Conservation (phyloP, 495 filamentous ascomycete genomes). For the Trichoderma parareesei region DNA sequence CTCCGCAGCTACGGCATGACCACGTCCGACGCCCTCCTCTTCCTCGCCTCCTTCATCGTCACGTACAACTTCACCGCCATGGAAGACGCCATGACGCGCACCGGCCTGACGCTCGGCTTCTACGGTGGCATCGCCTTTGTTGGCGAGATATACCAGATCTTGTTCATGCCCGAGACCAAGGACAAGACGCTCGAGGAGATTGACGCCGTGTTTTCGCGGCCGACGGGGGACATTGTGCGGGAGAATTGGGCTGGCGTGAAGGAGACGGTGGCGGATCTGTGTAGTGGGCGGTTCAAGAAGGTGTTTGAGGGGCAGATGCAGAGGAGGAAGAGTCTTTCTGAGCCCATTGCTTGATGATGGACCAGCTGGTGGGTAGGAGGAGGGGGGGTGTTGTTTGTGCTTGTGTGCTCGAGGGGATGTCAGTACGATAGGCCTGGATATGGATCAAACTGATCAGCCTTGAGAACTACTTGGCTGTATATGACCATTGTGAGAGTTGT, state of each 20-base stretch:
- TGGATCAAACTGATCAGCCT: too few relatives aligned
- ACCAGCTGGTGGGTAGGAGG: not conserved
- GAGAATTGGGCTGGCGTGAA: constrained; percentile 35
- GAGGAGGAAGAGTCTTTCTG: not conserved
- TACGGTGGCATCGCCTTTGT: constrained; percentile 60
- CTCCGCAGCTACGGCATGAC: constrained; percentile 58
- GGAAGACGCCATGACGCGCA: constrained; percentile 38
- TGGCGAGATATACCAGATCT: constrained; percentile 52
- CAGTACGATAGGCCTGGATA: not conserved
- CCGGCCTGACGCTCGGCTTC: constrained; percentile 56
- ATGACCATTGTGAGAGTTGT: too few relatives aligned
- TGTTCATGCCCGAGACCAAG: constrained; percentile 70
- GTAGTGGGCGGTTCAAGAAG: not conserved
- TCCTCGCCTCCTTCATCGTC: constrained; percentile 58
- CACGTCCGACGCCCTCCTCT: constrained; percentile 53
- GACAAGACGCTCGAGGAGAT: constrained; percentile 64
- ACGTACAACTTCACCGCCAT: constrained; percentile 56
- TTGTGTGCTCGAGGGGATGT: not conserved
- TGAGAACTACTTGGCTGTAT: too few relatives aligned
- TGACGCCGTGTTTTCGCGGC: constrained; percentile 40
- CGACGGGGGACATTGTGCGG: constrained; percentile 44
- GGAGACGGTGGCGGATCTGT: constrained; percentile 7
- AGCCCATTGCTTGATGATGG: not conserved
- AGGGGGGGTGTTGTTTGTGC: not conserved
- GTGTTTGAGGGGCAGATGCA: constrained; percentile 6